Evolutionary conservation across 495 filamentous ascomycete genomes (phyloP).

Genomic region (Gamarada debralockiae): DNA sequence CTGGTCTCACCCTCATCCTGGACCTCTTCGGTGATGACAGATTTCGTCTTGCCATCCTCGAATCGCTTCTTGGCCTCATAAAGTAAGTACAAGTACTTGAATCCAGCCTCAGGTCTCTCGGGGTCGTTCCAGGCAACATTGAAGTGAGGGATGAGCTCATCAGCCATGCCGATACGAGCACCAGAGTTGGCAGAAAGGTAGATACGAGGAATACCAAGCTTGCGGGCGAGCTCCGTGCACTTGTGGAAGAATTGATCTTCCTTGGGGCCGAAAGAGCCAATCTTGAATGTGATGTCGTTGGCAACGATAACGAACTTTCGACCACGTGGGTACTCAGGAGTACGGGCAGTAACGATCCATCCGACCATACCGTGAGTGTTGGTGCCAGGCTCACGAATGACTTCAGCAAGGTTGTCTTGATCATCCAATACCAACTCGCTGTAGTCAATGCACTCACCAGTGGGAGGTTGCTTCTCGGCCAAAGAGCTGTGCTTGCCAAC

Average conservation of each 20-base stretch:
- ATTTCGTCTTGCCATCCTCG: slow-evolving; percentile 72
- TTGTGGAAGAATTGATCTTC: slow-evolving; percentile 99
- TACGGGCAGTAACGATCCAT: slow-evolving; percentile 94
- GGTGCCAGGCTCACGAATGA: slow-evolving; percentile 87
- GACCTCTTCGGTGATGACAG: slow-evolving; percentile 86
- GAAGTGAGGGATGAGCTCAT: slow-evolving; percentile 96
- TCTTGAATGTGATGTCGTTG: slow-evolving; percentile 99
- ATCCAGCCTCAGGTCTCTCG: slow-evolving; percentile 79
- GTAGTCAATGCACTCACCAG: slow-evolving; percentile 93
- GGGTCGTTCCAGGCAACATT: slow-evolving; percentile 92
- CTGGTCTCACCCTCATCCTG: slow-evolving; percentile 84
- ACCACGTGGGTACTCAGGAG: slow-evolving; percentile 94
- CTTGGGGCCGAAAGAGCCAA: slow-evolving; percentile 92
- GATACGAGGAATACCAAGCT: slow-evolving; percentile 90
- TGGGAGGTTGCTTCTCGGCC: slow-evolving; percentile 73
- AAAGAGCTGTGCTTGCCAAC: slow-evolving; percentile 67
- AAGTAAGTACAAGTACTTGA: slow-evolving; percentile 97
- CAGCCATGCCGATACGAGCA: slow-evolving; percentile 94
- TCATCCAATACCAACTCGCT: slow-evolving; percentile 93
- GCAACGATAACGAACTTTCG: slow-evolving; percentile 92
- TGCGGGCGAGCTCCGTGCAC: slow-evolving; percentile 92
- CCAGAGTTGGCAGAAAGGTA: slow-evolving; percentile 99
- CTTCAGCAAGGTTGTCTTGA: slow-evolving; percentile 84
- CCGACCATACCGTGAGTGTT: slow-evolving; percentile 98
- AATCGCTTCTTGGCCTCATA: slow-evolving; percentile 84